Base-by-base conservation (phyloP, 2,329 filamentous ascomycete species). In the Fusarium denticulatum region DNA sequence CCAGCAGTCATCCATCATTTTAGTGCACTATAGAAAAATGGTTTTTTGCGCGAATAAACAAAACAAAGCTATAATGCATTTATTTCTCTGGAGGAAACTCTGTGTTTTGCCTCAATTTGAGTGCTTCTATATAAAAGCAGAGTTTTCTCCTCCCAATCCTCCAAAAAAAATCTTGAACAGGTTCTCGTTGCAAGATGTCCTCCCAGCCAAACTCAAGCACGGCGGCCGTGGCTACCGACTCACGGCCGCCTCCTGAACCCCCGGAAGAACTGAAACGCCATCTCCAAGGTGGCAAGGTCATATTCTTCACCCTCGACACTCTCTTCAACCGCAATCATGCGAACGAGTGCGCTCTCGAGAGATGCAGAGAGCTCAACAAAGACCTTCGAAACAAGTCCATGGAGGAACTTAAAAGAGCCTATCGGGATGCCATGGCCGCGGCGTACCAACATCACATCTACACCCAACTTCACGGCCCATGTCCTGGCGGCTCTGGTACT, bases 51-150 rank as follows among this genome's bases (percentile, higher is more conserved):
- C 16, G 24, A 26, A 45, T 26, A 20, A 45, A 45, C 6, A 43
- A 24, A 24, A 11, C 15, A 12, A 18, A n/a, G 5, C 16, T 24
- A 24, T 3, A 5, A 18, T 12, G n/a, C 2, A 12, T 43, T 5
- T 26, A 26, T 20, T 9, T 26, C 24, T 20, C 7, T 28, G 7
- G 26, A 28, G 7, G 3, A 49, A n/a, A 32, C 15, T 24, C 7
- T 18, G 3, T 6, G 3, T n/a, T 14, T 0, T n/a, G 15, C 28
- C 46, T 14, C 2, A 7, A 10, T 4, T 7, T 9, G 15, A n/a
- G 28, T 16, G 7, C 1, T 18, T n/a, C 28, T 7, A 4, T 22
- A 32, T n/a, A 49, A 18, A 5, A 49, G 46, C 7, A 9, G 45
- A 8, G 6, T 3, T 4, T 13, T 18, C 2, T 7, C 9, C 28